These are phyloP conservation scores for Blastobotrys malaysiensis DNA, from an alignment of 1,139 yeast species.

Conservation along the genomic window DNA sequence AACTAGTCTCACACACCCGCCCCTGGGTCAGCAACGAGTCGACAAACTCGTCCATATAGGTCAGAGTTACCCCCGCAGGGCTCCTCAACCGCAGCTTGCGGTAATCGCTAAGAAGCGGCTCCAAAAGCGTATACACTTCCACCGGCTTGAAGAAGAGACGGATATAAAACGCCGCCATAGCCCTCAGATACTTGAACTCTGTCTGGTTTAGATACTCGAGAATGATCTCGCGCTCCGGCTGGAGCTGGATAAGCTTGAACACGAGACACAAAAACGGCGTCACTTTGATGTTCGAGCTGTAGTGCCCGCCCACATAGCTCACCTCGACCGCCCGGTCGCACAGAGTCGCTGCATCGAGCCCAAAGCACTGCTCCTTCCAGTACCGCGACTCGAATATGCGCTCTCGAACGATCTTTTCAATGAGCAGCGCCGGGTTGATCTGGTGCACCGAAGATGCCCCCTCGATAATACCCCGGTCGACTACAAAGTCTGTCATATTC, in stretches of 20 bases:
- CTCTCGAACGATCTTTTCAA: conserved; percentile 67
- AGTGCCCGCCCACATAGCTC: conserved; percentile 45
- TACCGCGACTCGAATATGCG: conserved; percentile 62
- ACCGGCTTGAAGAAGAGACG: conserved; percentile 46
- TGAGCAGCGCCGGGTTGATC: conserved; percentile 47
- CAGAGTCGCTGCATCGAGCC: conserved; percentile 51
- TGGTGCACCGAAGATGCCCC: conserved; percentile 35
- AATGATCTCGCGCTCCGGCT: conserved; percentile 52
- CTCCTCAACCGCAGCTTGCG: conserved; percentile 44
- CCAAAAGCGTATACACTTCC: conserved; percentile 47
- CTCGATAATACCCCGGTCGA: conserved; percentile 35
- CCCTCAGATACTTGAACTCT: conserved; percentile 64
- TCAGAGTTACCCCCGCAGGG: conserved; percentile 32
- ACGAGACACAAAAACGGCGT: conserved; percentile 61
- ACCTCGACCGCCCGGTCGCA: conserved; percentile 40
- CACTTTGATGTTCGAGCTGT: conserved; percentile 46
- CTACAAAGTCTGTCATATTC: conserved; percentile 15
- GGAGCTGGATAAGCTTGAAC: conserved; percentile 57
- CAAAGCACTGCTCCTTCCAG: conserved; percentile 59
- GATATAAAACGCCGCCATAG: conserved; percentile 53
- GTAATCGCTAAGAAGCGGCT: conserved; percentile 49
- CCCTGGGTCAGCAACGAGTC: conserved; percentile 48
- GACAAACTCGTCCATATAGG: conserved; percentile 55
- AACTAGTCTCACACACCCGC: conserved; percentile 52
- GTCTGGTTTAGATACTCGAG: conserved; percentile 48